A percentile compares a stretch with the other conserved stretches of the same genome.
These are phyloP conservation scores for Leishmania turanica DNA, from an alignment of 208 protist genomes.

Conservation along the genomic window DNA sequence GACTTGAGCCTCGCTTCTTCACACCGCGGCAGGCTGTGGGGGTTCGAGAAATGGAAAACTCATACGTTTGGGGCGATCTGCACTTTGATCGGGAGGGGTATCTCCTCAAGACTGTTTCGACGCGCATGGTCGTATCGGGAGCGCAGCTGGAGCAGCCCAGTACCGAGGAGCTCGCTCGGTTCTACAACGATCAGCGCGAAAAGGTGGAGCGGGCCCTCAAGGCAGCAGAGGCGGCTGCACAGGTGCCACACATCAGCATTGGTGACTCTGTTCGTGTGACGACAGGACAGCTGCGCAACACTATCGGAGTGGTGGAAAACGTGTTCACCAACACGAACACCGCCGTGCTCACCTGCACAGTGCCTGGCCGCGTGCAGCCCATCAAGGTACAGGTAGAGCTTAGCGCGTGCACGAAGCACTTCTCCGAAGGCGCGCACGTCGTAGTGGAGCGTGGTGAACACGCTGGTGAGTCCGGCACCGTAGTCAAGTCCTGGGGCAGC, in stretches of 20 bases:
- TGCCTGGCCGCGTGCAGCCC: constrained; percentile 55
- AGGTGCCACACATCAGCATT: constrained; percentile 35
- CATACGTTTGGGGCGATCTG: constrained; percentile 83
- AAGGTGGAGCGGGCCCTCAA: constrained; percentile 67
- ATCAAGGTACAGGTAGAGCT: constrained; percentile 86
- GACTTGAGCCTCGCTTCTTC: constrained; percentile 80
- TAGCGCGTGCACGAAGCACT: constrained; percentile 75
- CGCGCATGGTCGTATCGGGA: constrained; percentile 65
- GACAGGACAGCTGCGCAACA: constrained; percentile 75
- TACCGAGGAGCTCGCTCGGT: constrained; percentile 84
- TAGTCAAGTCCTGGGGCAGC: constrained; percentile 77
- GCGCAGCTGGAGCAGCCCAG: constrained; percentile 74
- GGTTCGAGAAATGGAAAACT: constrained; percentile 55
- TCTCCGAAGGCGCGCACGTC: constrained; percentile 86
- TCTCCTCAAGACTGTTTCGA: constrained; percentile 75
- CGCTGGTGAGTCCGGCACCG: constrained; percentile 85
- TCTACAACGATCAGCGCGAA: constrained; percentile 85
- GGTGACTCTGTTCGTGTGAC: constrained; percentile 84
- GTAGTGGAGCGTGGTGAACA: constrained; percentile 79
- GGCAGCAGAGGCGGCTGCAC: constrained; percentile 28
- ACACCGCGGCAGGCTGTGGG: constrained; percentile 63
- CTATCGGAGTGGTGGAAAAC: constrained; percentile 74
- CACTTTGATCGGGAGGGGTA: constrained; percentile 90
- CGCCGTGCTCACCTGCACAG: constrained; percentile 59
- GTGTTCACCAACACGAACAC: constrained; percentile 77